phyloP scores from a whole-genome alignment of 2,329 filamentous ascomycete species.

The Cladorrhinum sp. region DNA sequence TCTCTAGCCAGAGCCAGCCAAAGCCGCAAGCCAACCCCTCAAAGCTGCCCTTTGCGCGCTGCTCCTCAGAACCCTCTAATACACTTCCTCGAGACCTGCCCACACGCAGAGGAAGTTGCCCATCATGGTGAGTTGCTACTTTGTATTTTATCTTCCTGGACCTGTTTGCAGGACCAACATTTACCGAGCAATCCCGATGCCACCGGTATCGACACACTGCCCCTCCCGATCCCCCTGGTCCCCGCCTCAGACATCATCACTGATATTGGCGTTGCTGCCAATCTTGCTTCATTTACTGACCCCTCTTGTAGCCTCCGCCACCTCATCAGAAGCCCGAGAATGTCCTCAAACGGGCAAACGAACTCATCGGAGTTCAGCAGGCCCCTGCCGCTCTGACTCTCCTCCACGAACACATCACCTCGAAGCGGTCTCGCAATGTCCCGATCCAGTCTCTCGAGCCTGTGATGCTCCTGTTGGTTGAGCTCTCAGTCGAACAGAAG shows the following conservation, averaged over 20 bases:
- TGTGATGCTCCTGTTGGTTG: conserved; percentile 96
- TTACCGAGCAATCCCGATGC: background rate
- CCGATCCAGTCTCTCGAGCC: conserved; percentile 95
- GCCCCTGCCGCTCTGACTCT: conserved; percentile 86
- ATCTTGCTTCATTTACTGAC: background rate
- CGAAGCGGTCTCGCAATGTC: conserved; percentile 95
- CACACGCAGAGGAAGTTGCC: conserved; percentile 48
- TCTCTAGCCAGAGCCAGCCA: conserved; percentile 27
- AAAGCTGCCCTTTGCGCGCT: conserved; percentile 25
- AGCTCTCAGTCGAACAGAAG: conserved; percentile 93
- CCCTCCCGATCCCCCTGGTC: conserved; percentile 7
- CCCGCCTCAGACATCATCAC: conserved; percentile 5
- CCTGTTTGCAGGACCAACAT: background rate
- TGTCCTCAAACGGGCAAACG: conserved; percentile 96
- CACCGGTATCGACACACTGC: background rate
- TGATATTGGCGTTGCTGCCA: conserved; percentile 14
- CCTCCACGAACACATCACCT: conserved; percentile 98
- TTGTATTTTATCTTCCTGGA: background rate
- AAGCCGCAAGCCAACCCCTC: conserved; percentile 26
- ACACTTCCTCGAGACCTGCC: conserved; percentile 39
- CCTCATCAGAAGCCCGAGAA: conserved; percentile 98
- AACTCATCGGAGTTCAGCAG: conserved; percentile 98
- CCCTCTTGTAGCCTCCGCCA: conserved; percentile 68
- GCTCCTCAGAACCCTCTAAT: conserved; percentile 22
- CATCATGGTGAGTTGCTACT: conserved; percentile 43